phyloP scores from a whole-genome alignment of 2,329 filamentous ascomycete species.

The Pseudopyricularia cyperi region DNA sequence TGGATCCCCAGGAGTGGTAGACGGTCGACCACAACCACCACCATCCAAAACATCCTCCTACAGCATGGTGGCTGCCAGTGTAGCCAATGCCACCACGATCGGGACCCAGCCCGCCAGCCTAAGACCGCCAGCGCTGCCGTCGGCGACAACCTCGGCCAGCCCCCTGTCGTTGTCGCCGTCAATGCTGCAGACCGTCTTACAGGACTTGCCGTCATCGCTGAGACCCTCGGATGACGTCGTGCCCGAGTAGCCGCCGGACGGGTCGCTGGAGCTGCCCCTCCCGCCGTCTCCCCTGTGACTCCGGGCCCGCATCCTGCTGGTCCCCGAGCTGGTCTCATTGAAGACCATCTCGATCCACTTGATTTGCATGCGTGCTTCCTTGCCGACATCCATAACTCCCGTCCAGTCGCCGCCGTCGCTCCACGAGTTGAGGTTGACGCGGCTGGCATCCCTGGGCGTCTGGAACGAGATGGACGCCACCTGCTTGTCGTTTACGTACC shows the following conservation, averaged over 20 bases:
- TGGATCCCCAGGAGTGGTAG: too few relatives aligned
- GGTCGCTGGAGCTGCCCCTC: not conserved
- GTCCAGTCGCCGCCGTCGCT: slow-evolving; percentile 37
- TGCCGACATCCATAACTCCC: slow-evolving; percentile 28
- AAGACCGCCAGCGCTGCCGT: not conserved
- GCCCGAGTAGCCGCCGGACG: not conserved
- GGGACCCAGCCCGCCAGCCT: not conserved
- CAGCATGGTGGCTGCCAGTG: not conserved
- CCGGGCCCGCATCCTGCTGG: not conserved
- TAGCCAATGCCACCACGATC: not conserved
- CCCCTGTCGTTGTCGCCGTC: slow-evolving; percentile 13
- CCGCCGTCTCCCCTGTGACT: not conserved
- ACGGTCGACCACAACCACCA: not conserved
- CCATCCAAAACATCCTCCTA: not conserved
- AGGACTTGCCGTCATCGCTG: slow-evolving; percentile 8
- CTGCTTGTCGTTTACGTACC: slow-evolving; percentile 33
- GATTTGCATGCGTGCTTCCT: slow-evolving; percentile 31
- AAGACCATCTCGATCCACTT: slow-evolving; percentile 39
- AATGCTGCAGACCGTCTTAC: slow-evolving; percentile 23
- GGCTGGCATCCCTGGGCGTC: slow-evolving; percentile 30
- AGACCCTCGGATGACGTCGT: not conserved
- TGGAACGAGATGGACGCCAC: slow-evolving; percentile 32
- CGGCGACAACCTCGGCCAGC: not conserved
- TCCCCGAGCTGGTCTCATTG: slow-evolving; percentile 19
- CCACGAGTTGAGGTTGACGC: slow-evolving; percentile 38